Conservation (phyloP, 768 basidiomycete genomes). For the Boletales sp. region DNA sequence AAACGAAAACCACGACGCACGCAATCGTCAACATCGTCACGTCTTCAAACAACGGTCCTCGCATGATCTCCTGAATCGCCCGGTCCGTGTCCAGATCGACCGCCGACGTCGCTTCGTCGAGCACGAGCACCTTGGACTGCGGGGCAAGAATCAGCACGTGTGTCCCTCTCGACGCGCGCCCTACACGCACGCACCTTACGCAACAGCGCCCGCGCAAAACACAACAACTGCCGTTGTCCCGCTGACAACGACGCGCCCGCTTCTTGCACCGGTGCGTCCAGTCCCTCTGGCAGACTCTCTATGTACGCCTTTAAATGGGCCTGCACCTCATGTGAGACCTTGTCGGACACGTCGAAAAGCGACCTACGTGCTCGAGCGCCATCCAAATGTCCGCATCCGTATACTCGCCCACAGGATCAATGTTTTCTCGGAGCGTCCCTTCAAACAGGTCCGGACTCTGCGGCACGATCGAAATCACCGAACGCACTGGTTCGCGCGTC, state of each 20-base stretch:
- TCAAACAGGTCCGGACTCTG: constrained; percentile 72
- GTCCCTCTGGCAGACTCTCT: constrained; percentile 57
- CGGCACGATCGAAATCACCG: constrained; percentile 81
- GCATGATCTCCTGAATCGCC: constrained; percentile 84
- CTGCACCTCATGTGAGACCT: constrained; percentile 26
- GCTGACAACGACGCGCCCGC: constrained; percentile 78
- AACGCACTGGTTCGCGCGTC: constrained; percentile 47
- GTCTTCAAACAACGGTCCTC: constrained; percentile 69
- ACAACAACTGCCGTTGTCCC: constrained; percentile 85
- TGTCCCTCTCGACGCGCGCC: too few species aligned
- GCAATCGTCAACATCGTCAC: constrained; percentile 88
- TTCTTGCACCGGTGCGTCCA: constrained; percentile 74
- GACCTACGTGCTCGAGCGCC: constrained; percentile 64
- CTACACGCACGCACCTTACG: constrained; percentile 48
- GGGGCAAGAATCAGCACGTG: too few species aligned
- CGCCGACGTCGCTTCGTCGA: constrained; percentile 94
- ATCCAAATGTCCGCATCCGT: constrained; percentile 84
- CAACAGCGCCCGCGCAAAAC: constrained; percentile 82
- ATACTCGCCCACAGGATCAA: constrained; percentile 78
- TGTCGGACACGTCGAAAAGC: background rate
- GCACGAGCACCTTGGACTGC: constrained; percentile 84
- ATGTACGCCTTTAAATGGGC: constrained; percentile 68
- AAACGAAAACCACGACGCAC: constrained; percentile 38
- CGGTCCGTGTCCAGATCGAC: constrained; percentile 89
- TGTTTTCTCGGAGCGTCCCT: constrained; percentile 78